Evolutionary conservation across 1,284 basidiomycete species (phyloP).

Genomic region (Bondarzewia mesenterica): DNA sequence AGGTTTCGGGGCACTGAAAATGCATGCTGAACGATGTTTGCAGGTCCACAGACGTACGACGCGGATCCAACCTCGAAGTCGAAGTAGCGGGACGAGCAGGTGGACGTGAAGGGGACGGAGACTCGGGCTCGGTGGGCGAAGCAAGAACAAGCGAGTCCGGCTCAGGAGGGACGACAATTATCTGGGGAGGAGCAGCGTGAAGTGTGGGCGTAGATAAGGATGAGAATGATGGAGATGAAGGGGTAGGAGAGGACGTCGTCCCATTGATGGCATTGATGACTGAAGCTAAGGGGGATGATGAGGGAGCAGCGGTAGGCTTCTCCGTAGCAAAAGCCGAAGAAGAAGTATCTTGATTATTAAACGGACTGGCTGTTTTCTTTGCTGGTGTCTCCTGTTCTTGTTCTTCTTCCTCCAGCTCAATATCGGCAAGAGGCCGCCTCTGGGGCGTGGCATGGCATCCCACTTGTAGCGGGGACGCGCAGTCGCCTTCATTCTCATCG

Average conservation of each 20-base stretch:
- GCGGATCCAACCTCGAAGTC: slow-evolving; percentile 28
- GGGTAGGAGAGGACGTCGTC: neutral
- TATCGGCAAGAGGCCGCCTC: slow-evolving; percentile 18
- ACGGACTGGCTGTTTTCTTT: neutral
- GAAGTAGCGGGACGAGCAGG: slow-evolving; percentile 2
- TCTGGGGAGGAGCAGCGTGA: neutral
- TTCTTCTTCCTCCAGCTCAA: slow-evolving; percentile 14
- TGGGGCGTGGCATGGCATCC: slow-evolving; percentile 4
- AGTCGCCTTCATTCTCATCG: neutral
- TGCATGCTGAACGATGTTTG: slow-evolving; percentile 51
- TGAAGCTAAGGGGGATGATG: slow-evolving; percentile 24
- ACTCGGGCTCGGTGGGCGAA: slow-evolving; percentile 1
- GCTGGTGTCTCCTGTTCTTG: neutral
- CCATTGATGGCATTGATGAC: slow-evolving; percentile 28
- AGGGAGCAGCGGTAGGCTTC: slow-evolving; percentile 17
- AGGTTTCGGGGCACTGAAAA: slow-evolving; percentile 47
- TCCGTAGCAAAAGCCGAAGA: slow-evolving; percentile 1
- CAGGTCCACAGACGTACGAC: slow-evolving; percentile 47
- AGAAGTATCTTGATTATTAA: neutral
- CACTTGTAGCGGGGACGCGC: too few relatives aligned
- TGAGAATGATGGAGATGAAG: neutral
- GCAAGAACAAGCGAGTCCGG: slow-evolving; percentile 1
- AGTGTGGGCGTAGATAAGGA: neutral
- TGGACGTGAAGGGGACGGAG: slow-evolving; percentile 7
- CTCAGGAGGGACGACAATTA: slow-evolving; percentile 12